These are phyloP conservation scores for Sindora glabra DNA, from an alignment of 306 rosid species.

Conservation along the genomic window DNA sequence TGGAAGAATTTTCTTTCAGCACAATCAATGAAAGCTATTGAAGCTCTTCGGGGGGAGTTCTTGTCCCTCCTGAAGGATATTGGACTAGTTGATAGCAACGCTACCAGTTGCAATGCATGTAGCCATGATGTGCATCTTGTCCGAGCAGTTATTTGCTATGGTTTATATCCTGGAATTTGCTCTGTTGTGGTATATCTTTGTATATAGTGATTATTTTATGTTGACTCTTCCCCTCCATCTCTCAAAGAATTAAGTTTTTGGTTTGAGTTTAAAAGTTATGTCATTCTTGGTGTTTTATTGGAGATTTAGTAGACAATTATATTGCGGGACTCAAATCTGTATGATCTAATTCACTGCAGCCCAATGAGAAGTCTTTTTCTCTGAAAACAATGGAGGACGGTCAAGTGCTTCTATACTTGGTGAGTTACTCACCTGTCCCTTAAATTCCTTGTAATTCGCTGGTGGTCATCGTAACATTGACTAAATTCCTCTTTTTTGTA, in stretches of 20 bases:
- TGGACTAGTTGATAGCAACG: slow-evolving; percentile 62
- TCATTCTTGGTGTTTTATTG: background rate
- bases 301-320: slow-evolving; percentile 1
- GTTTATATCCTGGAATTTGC: slow-evolving; percentile 89
- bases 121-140: slow-evolving; percentile 62
- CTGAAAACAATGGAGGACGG: slow-evolving; percentile 99
- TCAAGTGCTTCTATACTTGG: slow-evolving; percentile 82
- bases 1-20: slow-evolving; percentile 87
- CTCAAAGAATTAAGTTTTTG: background rate
- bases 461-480: slow-evolving; percentile 7
- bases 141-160: slow-evolving; percentile 80
- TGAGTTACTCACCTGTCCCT: slow-evolving; percentile 34
- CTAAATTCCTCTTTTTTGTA: background rate
- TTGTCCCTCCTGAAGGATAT: slow-evolving; percentile 63
- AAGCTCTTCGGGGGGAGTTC: slow-evolving; percentile 80
- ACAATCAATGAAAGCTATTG: slow-evolving; percentile 92
- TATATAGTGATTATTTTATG: background rate
- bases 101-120: slow-evolving; percentile 50
- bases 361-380: slow-evolving; percentile 78
- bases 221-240: background rate
- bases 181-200: slow-evolving; percentile 69
- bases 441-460: slow-evolving; percentile 5
- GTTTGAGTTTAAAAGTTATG: background rate
- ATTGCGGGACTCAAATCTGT: background rate
- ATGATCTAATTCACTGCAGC: slow-evolving; percentile 43